Base-by-base conservation (phyloP, 2,329 filamentous ascomycete species). In the Claviceps quebecensis region DNA sequence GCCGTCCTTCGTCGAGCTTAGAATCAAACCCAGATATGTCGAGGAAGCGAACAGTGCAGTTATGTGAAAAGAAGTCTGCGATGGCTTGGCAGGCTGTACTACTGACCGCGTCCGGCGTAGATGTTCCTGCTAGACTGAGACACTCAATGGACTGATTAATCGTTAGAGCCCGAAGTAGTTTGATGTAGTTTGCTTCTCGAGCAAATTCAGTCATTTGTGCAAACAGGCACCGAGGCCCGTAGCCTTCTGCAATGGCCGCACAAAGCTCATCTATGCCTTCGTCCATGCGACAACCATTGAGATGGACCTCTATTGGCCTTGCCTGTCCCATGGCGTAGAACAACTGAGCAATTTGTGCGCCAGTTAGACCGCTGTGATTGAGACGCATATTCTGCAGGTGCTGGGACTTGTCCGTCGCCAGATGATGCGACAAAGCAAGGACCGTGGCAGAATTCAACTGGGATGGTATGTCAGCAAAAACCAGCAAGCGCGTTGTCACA, bases 121-220 rank as follows among this genome's bases (percentile, higher is more conserved):
- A 72, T 4, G 76, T 77, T 19, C 77, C 77, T 0, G 73, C 74
- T 45, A 80, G 64, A 54, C 72, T 79, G 38, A 80, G 65, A 45
- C 74, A 73, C 41, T 72, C 63, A 45, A 80, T 73, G 4, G 72
- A 70, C 13, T 64, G 69, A 53, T 75, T 77, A n/a, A 67, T 58
- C 0, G 75, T 69, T 48, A 80, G 63, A 2, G 76, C 73, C 16
- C 62, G 65, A 53, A 80, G 61, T 4, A 80, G 67, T 50, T 69
- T 69, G 51, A 76, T 68, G 56, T 76, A 80, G 57, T 70, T 76
- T 9, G 60, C 60, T 58, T 79, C 76, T 40, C 72, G 63, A 19
- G 67, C 65, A 56, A 80, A 78, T 54, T 79, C 75, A n/a, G 78
- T 65, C 75, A 80, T 78, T 55, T 78, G 73, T 54, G 78, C 62